Base-by-base conservation (phyloP, 306 rosid genomes). In the Acacia acuminata region DNA sequence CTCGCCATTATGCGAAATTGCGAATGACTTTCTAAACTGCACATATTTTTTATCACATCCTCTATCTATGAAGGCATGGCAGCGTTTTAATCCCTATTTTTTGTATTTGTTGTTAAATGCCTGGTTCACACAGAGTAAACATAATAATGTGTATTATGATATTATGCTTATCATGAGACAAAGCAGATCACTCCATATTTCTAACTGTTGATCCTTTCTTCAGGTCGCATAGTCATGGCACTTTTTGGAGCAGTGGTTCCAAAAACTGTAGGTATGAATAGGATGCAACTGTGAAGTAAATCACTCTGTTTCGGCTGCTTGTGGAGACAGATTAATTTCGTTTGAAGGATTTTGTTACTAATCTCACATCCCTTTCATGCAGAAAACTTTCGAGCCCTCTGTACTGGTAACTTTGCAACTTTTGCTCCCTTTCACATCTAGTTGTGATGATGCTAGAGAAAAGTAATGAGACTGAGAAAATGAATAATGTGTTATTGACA, bases 321-420 rank as follows among this genome's bases (percentile, higher is more conserved):
- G 53, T 73, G 48, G 50, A 69, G 76, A 77, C 72, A 77, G 20
- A 73, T 50, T 17, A 48, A 50, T 75, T 81, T 81, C 58, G 47
- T 79, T 51, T 53, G 58, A 75, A 78, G 78, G 80, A 80, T 77
- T 79, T 85, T 44, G 64, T 76, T 82, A 66, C 82, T 71, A 16
- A 20, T 65, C n/a, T 77, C 25, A 43, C 75, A 14, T 88, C 50
- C 81, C 73, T 69, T 43, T 56, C 71, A 60, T 88, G 89, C 95
- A 89, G 77, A 50, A 78, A 91, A 91, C 83, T 91, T 91, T 69
- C 90, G 93, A 85, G 93, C 93, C 2, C 95, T 91, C 73, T 89
- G 93, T 86, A 91, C 95, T 24, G 95, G 95, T 89, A 91, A 83
- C 88, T 88, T 76, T 69, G 84, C 82, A 83, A 85, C 86, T 86